Evolutionary conservation across 2,329 filamentous ascomycete genomes (phyloP), one percentile per base, ranked within the genome.

Genomic region (Aureobasidium sp.): DNA sequence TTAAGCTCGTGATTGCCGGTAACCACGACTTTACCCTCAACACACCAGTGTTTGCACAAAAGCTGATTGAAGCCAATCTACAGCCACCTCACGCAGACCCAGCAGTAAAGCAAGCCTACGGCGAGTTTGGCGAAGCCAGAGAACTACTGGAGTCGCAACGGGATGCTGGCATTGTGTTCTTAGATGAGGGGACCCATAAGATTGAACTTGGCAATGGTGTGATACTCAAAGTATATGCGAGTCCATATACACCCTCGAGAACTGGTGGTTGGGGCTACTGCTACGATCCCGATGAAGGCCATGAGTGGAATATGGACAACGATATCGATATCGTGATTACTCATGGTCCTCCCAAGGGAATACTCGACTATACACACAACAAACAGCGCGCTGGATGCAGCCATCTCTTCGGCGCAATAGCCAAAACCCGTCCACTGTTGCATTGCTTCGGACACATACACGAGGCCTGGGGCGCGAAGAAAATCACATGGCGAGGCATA

Each of bases 401-500:
- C 0, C 64, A 75, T 17, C 75, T 85, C 2, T 77, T 83, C 59
- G 69, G 68, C 0, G 79, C 82, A 0, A 67, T 85, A 0, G 72
- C 75, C 1, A 67, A 68, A 0, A 74, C 77, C 1, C 73, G 71
- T 31, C 82, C 82, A 1, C 68, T 69, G 7, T 65, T 85, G 4
- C 80, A 84, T 68, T 84, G 81, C 68, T 85, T 84, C 63, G 82
- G 82, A 0, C 83, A 85, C 64, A 80, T 84, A n/a, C 83, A 85
- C 67, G 80, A 84, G 65, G 78, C 75, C 0, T 87, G 83, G 82
- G 85, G 85, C 2, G 79, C 77, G 0, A 80, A 79, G 58, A 63
- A 82, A 2, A 77, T 84, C 0, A 72, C 73, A 1, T 88, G 84
- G 85, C 72, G 39, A 65, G n/a, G 63, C 65, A 9, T 64, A 63